Conservation (phyloP, 2,329 filamentous ascomycete genomes). For the Magnaporthiopsis poae region DNA sequence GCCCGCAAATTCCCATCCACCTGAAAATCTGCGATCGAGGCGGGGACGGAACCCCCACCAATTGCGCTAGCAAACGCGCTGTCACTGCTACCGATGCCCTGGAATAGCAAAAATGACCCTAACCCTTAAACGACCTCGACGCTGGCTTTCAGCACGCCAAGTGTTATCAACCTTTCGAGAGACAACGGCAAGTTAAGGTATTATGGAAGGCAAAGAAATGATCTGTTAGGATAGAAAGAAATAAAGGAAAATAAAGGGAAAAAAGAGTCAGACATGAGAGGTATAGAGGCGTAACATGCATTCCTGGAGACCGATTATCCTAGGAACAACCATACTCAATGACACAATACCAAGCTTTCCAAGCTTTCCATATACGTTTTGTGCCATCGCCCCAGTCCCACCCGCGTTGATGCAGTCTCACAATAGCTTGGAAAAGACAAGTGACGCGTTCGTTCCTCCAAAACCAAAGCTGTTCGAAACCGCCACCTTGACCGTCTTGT, state of each 20-base stretch:
- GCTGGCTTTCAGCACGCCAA: too few species aligned
- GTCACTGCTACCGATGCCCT: neutral
- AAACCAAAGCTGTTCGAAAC: slow-evolving; percentile 96
- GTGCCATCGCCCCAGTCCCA: neutral
- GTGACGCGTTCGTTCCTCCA: slow-evolving; percentile 85
- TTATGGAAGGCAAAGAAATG: neutral
- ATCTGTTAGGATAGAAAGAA: too few species aligned
- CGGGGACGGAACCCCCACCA: neutral
- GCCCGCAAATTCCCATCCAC: neutral
- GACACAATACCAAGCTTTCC: neutral
- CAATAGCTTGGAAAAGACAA: slow-evolving; percentile 55
- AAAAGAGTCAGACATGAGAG: too few species aligned
- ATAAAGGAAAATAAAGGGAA: too few species aligned
- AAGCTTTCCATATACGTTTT: neutral
- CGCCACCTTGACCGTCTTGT: slow-evolving; percentile 60
- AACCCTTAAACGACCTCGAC: neutral
- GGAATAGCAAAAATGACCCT: neutral
- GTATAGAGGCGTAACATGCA: too few species aligned
- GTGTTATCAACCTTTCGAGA: too few species aligned
- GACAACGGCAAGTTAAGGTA: too few species aligned
- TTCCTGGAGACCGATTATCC: too few species aligned
- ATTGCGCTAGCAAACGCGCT: neutral
- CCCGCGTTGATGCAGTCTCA: neutral
- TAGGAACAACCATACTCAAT: neutral
- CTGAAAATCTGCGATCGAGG: neutral